Evolutionary conservation across 352 stramenopile species (phyloP).

Genomic region (Phytophthora sp.): DNA sequence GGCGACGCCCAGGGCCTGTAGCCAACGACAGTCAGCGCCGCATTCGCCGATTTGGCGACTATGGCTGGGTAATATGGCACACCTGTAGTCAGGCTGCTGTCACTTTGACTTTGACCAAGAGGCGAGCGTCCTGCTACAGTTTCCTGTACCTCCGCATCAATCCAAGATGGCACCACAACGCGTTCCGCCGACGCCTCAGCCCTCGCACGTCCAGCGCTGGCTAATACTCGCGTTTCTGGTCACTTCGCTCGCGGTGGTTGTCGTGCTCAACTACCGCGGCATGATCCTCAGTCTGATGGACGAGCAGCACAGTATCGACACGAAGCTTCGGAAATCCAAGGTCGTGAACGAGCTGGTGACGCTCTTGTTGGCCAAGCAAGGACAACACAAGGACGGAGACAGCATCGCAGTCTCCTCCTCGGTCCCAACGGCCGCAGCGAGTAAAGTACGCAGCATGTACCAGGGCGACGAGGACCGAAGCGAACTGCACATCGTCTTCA

Average conservation of each 20-base stretch:
- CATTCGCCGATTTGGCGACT: constrained; percentile 11
- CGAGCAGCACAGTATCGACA: neutral
- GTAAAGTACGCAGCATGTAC: constrained; percentile 22
- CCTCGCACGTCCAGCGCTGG: constrained; percentile 14
- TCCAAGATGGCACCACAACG: constrained; percentile 9
- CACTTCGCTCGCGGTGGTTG: constrained; percentile 29
- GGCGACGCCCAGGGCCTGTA: too few species aligned
- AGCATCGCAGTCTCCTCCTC: neutral
- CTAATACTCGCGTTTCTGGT: constrained; percentile 31
- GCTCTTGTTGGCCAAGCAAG: constrained; percentile 25
- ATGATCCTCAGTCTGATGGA: constrained; percentile 20
- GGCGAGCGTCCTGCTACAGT: too few species aligned
- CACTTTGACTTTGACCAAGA: constrained; percentile 15
- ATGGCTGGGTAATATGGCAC: too few species aligned
- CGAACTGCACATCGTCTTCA: constrained; percentile 62
- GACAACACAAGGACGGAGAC: neutral
- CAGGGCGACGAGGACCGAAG: constrained; percentile 38
- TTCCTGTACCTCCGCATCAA: too few species aligned
- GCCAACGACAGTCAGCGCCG: too few species aligned
- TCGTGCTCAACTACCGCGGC: constrained; percentile 43
- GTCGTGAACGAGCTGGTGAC: constrained; percentile 32
- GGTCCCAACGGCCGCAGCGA: neutral
- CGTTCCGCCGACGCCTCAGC: neutral
- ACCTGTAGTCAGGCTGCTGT: constrained; percentile 4
- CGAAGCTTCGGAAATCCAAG: constrained; percentile 16